Evolutionary conservation across 2,329 filamentous ascomycete species (phyloP), one percentile per base, ranked within the genome.

Genomic region (Fusarium foetens): DNA sequence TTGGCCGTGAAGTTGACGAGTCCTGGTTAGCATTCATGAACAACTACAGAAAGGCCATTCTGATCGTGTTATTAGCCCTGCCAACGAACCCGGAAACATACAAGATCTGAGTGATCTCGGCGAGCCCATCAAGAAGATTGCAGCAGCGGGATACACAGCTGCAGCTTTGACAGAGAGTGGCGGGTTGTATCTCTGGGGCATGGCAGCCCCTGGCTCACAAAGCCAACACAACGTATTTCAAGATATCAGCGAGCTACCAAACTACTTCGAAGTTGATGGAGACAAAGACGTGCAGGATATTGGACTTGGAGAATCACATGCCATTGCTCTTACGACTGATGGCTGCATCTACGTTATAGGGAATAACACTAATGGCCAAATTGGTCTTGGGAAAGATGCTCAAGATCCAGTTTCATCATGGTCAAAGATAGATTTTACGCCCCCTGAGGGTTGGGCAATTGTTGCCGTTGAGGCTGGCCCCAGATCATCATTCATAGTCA

Each of bases 141-240:
- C 83, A 8, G 86, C 86, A 6, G 86, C 86, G 5, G 90, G 90
- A 1, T 91, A 90, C 75, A 80, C 86, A 6, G 80, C 87, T 5
- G 88, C 87, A 6, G 90, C 89, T 0, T 73, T 92, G 46, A 91
- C 89, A 0, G 80, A 84, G 16, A 87, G 86, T 5, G 83, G 86
- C 36, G 87, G 89, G 63, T 78, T 91, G 4, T 93, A 92, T 75
- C 77, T 87, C 29, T 93, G 90, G 90, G 90, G 91, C 5, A 77
- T 77, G 48, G 35, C 65, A 21, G 61, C 75, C 3, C 66, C 68
- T 10, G 76, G 76, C 12, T 58, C 67, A 3, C 72, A 70, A 35
- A 78, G 80, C n/a, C 80, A 82, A 8, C 76, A 77, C 16, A 74
- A 75, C n/a, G 72, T 79, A 31, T 76, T 85, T 36, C 51, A 81